Conservation (phyloP, 2,329 filamentous ascomycete genomes). For the Annulohypoxylon truncatum region DNA sequence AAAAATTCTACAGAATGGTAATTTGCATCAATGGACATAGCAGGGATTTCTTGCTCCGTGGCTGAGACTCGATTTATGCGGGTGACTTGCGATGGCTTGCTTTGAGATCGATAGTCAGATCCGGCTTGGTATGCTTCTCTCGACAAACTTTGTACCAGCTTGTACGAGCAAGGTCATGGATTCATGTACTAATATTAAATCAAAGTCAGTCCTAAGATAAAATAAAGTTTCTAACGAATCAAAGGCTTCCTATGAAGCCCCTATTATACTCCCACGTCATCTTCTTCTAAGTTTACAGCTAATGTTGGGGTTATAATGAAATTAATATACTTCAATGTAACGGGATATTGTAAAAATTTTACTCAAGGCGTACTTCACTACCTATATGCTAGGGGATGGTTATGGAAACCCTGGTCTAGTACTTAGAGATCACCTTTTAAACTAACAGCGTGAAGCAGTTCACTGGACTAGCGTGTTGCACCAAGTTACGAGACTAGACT, state of each 20-base stretch:
- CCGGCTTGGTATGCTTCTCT: background rate
- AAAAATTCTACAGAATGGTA: background rate
- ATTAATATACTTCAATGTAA: background rate
- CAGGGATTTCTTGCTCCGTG: conserved; percentile 2
- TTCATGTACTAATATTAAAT: conserved; percentile 1
- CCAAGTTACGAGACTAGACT: conserved; percentile 2
- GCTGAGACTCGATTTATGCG: conserved; percentile 2
- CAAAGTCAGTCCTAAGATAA: background rate
- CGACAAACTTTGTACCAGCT: background rate
- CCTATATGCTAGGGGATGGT: background rate
- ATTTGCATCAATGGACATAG: background rate
- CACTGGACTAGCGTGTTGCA: conserved; percentile 7
- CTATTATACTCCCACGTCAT: background rate
- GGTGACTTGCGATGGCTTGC: conserved; percentile 4
- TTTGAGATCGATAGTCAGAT: background rate
- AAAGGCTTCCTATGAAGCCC: background rate
- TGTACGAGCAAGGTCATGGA: background rate
- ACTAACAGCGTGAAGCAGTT: conserved; percentile 18
- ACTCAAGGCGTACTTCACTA: background rate
- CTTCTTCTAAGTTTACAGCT: background rate
- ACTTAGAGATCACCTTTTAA: conserved; percentile 16
- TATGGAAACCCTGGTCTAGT: conserved; percentile 14
- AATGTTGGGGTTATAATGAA: background rate
- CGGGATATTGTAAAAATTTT: background rate
- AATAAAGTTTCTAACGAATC: background rate